Percentiles rank a stretch among this genome's conserved stretches.
Evolutionary conservation across 2,329 filamentous ascomycete species (phyloP).

Genomic region (Epicoccum nigrum): DNA sequence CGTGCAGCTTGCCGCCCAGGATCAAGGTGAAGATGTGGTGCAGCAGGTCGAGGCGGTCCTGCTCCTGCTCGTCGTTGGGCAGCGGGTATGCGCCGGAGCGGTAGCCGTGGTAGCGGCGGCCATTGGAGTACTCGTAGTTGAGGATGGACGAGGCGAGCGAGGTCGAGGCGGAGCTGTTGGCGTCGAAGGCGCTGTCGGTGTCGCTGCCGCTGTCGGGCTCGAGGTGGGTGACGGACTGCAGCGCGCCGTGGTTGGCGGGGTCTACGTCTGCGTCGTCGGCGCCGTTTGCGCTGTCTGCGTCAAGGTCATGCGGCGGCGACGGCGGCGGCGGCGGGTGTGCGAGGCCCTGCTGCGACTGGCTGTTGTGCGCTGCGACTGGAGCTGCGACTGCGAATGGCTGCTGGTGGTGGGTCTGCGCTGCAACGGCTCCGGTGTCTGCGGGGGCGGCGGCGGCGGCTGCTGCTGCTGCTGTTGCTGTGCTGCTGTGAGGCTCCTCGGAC

Average conservation of each 20-base stretch:
- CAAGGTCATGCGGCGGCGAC: too few species aligned
- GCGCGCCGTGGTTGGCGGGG: slow-evolving; percentile 15
- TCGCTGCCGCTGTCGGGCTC: slow-evolving; percentile 36
- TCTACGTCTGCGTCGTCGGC: not conserved
- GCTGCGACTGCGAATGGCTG: too few species aligned
- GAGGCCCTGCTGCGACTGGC: too few species aligned
- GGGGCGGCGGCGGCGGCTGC: not conserved
- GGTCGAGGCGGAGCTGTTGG: slow-evolving; percentile 34
- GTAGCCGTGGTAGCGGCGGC: slow-evolving; percentile 48
- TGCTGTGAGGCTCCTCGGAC: too few species aligned
- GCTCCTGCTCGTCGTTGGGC: slow-evolving; percentile 49
- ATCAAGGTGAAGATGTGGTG: slow-evolving; percentile 48
- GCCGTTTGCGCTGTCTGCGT: too few species aligned
- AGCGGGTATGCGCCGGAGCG: slow-evolving; percentile 44
- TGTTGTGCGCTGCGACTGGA: too few species aligned
- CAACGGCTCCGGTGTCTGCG: not conserved
- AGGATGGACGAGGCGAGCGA: slow-evolving; percentile 46
- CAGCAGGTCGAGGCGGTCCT: slow-evolving; percentile 48
- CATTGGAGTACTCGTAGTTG: slow-evolving; percentile 48
- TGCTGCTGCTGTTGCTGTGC: too few species aligned
- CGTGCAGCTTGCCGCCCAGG: slow-evolving; percentile 45
- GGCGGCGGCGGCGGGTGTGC: too few species aligned
- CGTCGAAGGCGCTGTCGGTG: slow-evolving; percentile 42
- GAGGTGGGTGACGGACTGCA: slow-evolving; percentile 38
- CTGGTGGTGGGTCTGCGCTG: not conserved